Evolutionary conservation across 306 rosid species (phyloP).

Genomic region (Cucumis hystrix): DNA sequence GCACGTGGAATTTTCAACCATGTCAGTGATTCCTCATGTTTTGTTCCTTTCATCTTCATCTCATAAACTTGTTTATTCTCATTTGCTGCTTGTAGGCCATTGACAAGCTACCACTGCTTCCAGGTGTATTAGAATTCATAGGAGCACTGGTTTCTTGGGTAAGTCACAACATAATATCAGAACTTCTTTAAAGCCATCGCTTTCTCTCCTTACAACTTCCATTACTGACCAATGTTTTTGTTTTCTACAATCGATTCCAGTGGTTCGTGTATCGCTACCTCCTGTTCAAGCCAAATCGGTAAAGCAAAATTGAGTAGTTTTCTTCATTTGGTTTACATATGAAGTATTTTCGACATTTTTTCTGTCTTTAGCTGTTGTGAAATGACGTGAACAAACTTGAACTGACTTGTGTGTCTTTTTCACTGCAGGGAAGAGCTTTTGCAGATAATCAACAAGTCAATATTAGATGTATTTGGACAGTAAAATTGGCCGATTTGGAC

Average conservation of each 20-base stretch:
- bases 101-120: constrained; percentile 67
- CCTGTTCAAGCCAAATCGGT: constrained; percentile 87
- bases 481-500: constrained; percentile 19
- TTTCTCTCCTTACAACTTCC: background rate
- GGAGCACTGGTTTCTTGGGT: constrained; percentile 68
- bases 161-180: constrained; percentile 11
- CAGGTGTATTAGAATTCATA: constrained; percentile 48
- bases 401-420: constrained; percentile 11
- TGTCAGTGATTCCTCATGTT: background rate
- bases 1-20: background rate
- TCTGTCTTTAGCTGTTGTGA: background rate
- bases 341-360: background rate
- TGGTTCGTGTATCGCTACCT: constrained; percentile 94
- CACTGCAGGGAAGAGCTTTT: constrained; percentile 63
- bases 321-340: background rate
- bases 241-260: constrained; percentile 34
- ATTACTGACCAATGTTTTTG: constrained; percentile 14
- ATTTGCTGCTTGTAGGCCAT: constrained; percentile 32
- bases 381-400: background rate
- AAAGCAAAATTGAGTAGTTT: constrained; percentile 7
- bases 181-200: background rate
- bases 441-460: constrained; percentile 40
- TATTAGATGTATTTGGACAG: constrained; percentile 50
- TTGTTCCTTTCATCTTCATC: background rate
- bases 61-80: background rate